Conservation (phyloP, 2,329 filamentous ascomycete genomes). For the Albophoma yamanashiensis region DNA sequence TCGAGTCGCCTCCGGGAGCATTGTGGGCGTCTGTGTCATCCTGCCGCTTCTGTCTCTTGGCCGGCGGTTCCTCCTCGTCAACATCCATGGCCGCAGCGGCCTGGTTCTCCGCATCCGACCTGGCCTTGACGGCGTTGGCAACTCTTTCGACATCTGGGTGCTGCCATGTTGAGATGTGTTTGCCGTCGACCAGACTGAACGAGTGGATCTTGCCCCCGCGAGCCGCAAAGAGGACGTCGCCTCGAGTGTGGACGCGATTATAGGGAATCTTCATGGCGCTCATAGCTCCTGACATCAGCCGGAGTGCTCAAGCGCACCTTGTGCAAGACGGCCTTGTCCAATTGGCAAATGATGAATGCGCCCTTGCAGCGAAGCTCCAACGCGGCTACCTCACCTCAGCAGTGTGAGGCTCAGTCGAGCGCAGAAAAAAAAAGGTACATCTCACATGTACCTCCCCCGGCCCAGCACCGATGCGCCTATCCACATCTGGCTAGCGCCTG, state of each 20-base stretch:
- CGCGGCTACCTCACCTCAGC: neutral
- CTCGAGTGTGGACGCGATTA: constrained; percentile 47
- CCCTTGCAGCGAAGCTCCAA: neutral
- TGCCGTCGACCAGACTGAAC: constrained; percentile 48
- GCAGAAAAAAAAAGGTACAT: constrained; percentile 23
- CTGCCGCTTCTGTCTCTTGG: constrained; percentile 23
- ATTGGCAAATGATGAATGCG: neutral
- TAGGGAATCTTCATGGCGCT: constrained; percentile 46
- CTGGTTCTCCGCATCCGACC: constrained; percentile 5
- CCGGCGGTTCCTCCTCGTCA: constrained; percentile 17
- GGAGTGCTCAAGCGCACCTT: neutral
- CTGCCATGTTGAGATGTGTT: constrained; percentile 52
- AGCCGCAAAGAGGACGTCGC: constrained; percentile 58
- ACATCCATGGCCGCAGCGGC: constrained; percentile 5
- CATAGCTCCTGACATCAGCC: neutral
- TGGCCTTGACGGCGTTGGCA: constrained; percentile 15
- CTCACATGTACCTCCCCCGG: constrained; percentile 14
- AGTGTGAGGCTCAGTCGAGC: neutral
- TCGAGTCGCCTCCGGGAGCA: neutral
- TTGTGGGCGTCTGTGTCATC: constrained; percentile 11
- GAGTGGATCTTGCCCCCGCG: constrained; percentile 62
- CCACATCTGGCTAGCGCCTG: constrained; percentile 15
- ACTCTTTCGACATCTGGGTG: constrained; percentile 30
- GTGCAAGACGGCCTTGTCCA: neutral
- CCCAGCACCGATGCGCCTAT: neutral